Base-by-base conservation (phyloP, 306 rosid genomes). In the Medicago ruthenica region DNA sequence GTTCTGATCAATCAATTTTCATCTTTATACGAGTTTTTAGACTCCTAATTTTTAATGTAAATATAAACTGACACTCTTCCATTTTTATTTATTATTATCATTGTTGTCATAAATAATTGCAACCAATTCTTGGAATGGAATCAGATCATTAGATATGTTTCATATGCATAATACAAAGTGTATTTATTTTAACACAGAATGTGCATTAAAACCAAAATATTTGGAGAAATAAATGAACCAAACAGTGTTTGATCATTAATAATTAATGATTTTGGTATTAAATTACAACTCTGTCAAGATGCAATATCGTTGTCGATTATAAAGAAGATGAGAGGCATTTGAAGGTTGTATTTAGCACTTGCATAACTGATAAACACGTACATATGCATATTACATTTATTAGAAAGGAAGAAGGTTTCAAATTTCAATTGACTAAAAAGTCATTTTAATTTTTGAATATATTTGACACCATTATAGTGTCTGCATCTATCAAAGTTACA, bases 211-310 rank as follows among this genome's bases (percentile, higher is more conserved):
- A 63, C 31, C 27, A 40, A 75, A 50, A 50, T 70, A 76, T 79
- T 87, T 83, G 72, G 76, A 57, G 85, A 84, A 86, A 80, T 90
- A 73, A 90, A 90, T 86, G 91, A 87, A 64, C 63, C 72, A 77
- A 78, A 37, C 78, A 42, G 79, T 40, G 72, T 69, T 62, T 66
- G 71, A 73, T 83, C 68, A 76, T 80, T 65, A 79, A 67, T 31
- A 15, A 57, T 20, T 58, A 17, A 83, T 65, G 85, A 76, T 82
- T 76, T 83, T 45, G 80, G 41, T 82, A 80, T 82, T 59, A 85
- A 85, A 73, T 77, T 79, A 70, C 40, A 61, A 79, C 58, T 73
- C 48, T 51, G 62, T 57, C 73, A 67, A 81, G 18, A 80, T 73
- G 77, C 62, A 70, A 83, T 76, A 86, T 89, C 89, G 47, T 81